Base-by-base conservation (phyloP, 2,329 filamentous ascomycete species). In the Exophiala sideris region DNA sequence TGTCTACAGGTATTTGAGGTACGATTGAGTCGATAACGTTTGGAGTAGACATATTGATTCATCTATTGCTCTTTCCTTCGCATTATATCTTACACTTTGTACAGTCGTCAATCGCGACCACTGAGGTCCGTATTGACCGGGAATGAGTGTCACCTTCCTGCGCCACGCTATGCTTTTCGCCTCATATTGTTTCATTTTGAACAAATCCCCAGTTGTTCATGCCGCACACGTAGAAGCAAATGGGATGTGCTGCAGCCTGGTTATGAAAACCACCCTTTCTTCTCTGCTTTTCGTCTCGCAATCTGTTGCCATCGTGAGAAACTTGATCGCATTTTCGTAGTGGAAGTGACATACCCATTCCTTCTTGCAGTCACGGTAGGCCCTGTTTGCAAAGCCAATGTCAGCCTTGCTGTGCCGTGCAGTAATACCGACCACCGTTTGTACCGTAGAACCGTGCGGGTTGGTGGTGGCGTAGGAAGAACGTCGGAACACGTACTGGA, bases 301-400 rank as follows among this genome's bases (percentile, higher is more conserved):
- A 52, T 57, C 58, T 58, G 20, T n/a, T 20, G 10, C 24, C 16
- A 18, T n/a, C 36, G 45, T 56, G 21, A 53, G 47, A 18, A 21
- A 45, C n/a, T n/a, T 7, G 16, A 2, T 20, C 9, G 16, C 8
- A 33, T 16, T 6, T 33, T 36, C 21, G 16, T 12, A 5, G 18
- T 14, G 21, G 33, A n/a, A n/a, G 40, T 45, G 45, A 74, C 82
- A 65, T 79, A 96, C 91, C 91, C 91, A 96, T 76, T 86, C 81
- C 74, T 95, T 91, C 72, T 96, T 96, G 74, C 92, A 97, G 59
- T 95, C 90, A 55, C 91, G 84, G 71, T 96, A 97, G 47, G 91
- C 91, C 73, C 91, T 95, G 61, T 52, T 36, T 34, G 41, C 42
- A 18, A 16, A 24, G 48, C 34, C 5, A 18, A 33, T 50, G 50